These are phyloP conservation scores for Rhexocercosporidium sp. DNA, from an alignment of 2,329 filamentous ascomycete species.

Conservation along the genomic window DNA sequence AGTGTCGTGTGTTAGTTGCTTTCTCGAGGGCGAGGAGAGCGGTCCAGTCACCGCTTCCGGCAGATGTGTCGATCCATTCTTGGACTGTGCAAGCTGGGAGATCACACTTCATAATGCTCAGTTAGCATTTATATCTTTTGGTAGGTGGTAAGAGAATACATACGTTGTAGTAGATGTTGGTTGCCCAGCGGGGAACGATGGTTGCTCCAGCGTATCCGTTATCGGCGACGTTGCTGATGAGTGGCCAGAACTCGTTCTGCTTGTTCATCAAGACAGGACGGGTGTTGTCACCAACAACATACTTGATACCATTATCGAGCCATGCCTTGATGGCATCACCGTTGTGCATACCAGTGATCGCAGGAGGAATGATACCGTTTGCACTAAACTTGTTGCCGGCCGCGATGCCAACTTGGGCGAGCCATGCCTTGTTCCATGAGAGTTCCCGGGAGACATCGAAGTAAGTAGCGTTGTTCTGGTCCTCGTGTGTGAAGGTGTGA, in stretches of 20 bases:
- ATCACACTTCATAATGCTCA: slow-evolving; percentile 51
- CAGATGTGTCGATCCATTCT: slow-evolving; percentile 66
- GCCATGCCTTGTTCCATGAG: slow-evolving; percentile 63
- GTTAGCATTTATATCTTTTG: slow-evolving; percentile 38
- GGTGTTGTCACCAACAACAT: slow-evolving; percentile 69
- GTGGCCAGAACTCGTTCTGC: slow-evolving; percentile 54
- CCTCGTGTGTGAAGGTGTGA: slow-evolving; percentile 66
- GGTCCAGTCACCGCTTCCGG: slow-evolving; percentile 57
- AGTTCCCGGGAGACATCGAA: slow-evolving; percentile 61
- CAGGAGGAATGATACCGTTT: slow-evolving; percentile 64
- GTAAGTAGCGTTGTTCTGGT: slow-evolving; percentile 65
- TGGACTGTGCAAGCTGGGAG: slow-evolving; percentile 58
- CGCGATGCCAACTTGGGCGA: slow-evolving; percentile 57
- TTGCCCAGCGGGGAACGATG: slow-evolving; percentile 64
- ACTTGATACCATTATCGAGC: slow-evolving; percentile 62
- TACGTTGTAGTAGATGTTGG: slow-evolving; percentile 66
- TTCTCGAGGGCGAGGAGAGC: slow-evolving; percentile 57
- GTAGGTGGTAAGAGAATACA: slow-evolving; percentile 38
- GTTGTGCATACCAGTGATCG: slow-evolving; percentile 68
- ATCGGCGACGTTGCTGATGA: slow-evolving; percentile 53
- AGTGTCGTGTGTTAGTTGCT: slow-evolving; percentile 58
- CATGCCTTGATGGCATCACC: slow-evolving; percentile 65
- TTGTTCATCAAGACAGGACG: slow-evolving; percentile 57
- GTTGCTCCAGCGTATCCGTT: slow-evolving; percentile 62
- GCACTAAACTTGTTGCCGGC: slow-evolving; percentile 53